Conservation (phyloP, 805 yeast genomes). For the Spathaspora hagerdaliae region DNA sequence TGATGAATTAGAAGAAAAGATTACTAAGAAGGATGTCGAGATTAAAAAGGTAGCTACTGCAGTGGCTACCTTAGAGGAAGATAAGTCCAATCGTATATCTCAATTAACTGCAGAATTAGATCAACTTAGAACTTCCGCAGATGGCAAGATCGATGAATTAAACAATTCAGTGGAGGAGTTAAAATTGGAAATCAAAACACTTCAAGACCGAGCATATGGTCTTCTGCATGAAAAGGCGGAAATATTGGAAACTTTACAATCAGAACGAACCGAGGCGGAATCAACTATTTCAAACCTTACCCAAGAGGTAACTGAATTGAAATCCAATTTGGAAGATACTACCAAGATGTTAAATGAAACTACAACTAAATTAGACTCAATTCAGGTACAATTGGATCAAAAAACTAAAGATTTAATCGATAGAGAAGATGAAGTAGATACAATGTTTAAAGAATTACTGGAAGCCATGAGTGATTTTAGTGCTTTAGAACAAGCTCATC, state of each 20-base stretch:
- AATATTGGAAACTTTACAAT: constrained; percentile 2
- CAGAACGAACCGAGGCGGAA: background rate
- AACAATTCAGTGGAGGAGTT: background rate
- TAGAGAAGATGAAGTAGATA: background rate
- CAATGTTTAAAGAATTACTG: background rate
- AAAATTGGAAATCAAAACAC: background rate
- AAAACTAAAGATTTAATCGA: background rate
- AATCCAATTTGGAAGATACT: constrained; percentile 28
- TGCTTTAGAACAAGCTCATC: background rate
- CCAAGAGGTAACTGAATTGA: background rate
- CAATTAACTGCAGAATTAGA: background rate
- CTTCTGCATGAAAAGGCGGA: background rate
- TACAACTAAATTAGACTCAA: background rate
- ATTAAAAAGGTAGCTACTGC: background rate
- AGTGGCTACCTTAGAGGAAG: constrained; percentile 4
- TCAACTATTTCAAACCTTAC: background rate
- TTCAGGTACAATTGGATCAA: background rate
- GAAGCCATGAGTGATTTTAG: background rate
- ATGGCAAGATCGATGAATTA: background rate
- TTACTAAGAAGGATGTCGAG: constrained; percentile 1
- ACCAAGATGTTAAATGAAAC: background rate
- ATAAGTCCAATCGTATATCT: background rate
- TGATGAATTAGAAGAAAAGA: constrained; percentile 1
- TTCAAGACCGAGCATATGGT: background rate
- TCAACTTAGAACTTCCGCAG: background rate